A percentile compares a stretch with the other conserved stretches of the same genome.
phyloP scores from a whole-genome alignment of 2,329 filamentous ascomycete genomes.

The Diaporthe vexans region DNA sequence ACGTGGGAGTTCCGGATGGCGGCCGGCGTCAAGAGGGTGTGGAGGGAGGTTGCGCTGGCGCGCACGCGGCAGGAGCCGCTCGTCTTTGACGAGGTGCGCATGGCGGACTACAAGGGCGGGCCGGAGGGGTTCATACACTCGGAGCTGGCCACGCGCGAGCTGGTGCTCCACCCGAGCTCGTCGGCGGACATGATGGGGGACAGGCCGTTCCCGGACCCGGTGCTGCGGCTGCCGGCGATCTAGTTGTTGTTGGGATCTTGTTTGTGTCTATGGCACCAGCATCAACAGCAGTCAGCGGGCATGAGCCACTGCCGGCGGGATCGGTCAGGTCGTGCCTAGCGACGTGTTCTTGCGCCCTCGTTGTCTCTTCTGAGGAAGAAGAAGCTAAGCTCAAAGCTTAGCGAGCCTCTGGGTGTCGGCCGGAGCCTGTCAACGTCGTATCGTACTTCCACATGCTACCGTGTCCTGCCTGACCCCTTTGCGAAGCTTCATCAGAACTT shows the following conservation, averaged over 20 bases:
- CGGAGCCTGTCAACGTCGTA: not conserved
- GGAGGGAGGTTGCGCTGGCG: constrained; percentile 39
- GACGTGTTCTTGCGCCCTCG: no score
- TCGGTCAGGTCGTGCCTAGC: not conserved
- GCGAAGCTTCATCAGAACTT: not conserved
- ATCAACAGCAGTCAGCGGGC: not conserved
- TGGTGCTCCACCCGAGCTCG: constrained; percentile 37
- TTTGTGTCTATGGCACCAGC: not conserved
- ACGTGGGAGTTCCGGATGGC: constrained; percentile 41
- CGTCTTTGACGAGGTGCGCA: constrained; percentile 39
- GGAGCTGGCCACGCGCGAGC: constrained; percentile 38
- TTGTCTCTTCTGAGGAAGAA: no score
- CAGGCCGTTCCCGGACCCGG: constrained; percentile 35
- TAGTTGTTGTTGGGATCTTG: not conserved
- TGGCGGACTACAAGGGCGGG: constrained; percentile 29
- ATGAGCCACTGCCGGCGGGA: not conserved
- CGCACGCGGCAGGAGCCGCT: constrained; percentile 35
- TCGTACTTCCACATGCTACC: not conserved
- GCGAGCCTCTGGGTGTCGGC: not conserved
- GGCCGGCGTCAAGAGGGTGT: constrained; percentile 32
- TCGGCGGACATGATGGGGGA: constrained; percentile 38
- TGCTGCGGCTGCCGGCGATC: constrained; percentile 24
- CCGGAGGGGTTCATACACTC: constrained; percentile 41
- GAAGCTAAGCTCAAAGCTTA: not conserved
- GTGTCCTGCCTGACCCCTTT: not conserved